Evolutionary conservation across 257 asterid genomes (phyloP).

Genomic region (Striga asiatica): DNA sequence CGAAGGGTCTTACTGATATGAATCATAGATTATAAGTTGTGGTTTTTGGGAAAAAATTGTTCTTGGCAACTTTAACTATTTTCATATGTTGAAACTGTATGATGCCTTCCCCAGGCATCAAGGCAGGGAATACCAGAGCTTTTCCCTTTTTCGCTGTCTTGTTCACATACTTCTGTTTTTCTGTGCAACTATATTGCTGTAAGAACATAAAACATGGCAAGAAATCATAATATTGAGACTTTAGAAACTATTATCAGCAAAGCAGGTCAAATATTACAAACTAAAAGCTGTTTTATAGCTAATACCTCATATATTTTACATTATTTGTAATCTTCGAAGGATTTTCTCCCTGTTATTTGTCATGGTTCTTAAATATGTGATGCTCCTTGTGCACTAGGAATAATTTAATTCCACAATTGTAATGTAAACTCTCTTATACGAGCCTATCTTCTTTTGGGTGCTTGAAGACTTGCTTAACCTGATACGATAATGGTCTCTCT

Average conservation of each 20-base stretch:
- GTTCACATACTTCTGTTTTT: slow-evolving; percentile 3
- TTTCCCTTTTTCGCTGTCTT: no score
- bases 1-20: background rate
- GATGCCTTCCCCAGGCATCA: no score
- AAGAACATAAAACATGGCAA: background rate
- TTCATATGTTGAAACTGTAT: no score
- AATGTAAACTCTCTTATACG: background rate
- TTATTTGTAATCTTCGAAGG: background rate
- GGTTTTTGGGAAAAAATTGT: background rate
- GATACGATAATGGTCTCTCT: background rate
- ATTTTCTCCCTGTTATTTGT: background rate
- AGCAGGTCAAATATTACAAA: background rate
- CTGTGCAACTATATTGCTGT: background rate
- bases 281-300: background rate
- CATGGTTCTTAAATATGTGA: background rate
- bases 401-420: background rate
- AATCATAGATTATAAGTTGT: background rate
- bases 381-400: background rate
- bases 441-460: background rate
- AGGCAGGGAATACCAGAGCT: no score
- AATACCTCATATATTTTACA: background rate
- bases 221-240: background rate
- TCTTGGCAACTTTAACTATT: background rate
- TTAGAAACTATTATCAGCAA: slow-evolving; percentile 1
- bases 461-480: slow-evolving; percentile 3